Conservation (phyloP, 2,329 filamentous ascomycete genomes). For the Colletotrichum tropicale region DNA sequence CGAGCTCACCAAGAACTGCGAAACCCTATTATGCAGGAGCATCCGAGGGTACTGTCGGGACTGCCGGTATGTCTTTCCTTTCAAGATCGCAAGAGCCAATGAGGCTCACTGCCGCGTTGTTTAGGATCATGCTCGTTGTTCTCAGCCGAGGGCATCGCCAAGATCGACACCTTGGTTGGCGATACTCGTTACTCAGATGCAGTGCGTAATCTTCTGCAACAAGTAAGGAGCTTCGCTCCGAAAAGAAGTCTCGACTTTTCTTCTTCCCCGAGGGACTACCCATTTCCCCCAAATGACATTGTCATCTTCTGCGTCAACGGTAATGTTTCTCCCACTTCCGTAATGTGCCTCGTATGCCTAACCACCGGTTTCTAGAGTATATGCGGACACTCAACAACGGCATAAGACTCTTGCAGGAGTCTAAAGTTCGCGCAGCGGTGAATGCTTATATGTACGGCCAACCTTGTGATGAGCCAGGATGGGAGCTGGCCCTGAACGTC, state of each 20-base stretch:
- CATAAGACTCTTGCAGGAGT: not conserved
- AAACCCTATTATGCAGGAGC: not conserved
- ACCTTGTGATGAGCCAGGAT: not conserved
- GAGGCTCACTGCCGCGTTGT: not conserved
- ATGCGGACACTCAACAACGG: not conserved
- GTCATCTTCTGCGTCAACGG: not conserved
- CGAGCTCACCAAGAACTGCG: not conserved
- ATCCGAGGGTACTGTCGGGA: not conserved
- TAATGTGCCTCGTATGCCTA: accelerated
- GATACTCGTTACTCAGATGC: not conserved
- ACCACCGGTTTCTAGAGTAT: not conserved
- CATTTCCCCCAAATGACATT: not conserved
- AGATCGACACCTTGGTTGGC: not conserved
- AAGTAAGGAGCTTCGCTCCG: not conserved
- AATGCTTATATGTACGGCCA: not conserved
- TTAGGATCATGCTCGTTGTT: slow-evolving; percentile 25
- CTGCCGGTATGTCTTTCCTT: not conserved
- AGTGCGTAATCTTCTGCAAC: not conserved
- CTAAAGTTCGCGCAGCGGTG: not conserved
- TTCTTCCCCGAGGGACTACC: not conserved
- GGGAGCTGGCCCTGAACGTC: not conserved
- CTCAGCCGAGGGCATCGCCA: not conserved
- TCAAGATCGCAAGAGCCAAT: accelerated
- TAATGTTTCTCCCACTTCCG: not conserved
- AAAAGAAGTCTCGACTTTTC: not conserved